Conservation (phyloP, 176 grass and related monocot genomes). For the Aegilops umbellulata region DNA sequence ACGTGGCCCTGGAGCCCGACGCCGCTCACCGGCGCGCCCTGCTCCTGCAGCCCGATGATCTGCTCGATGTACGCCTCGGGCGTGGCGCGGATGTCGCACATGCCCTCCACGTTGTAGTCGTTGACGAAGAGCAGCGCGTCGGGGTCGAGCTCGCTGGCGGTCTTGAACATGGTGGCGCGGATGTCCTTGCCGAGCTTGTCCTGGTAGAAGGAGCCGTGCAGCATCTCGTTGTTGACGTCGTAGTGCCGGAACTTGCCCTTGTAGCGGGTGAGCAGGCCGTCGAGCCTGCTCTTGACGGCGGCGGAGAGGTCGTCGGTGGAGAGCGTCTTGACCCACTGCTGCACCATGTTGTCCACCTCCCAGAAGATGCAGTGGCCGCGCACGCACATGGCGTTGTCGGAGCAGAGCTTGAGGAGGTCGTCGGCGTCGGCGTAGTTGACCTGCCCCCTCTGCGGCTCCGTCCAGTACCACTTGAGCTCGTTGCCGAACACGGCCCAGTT, state of each 20-base stretch:
- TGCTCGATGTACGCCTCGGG: slow-evolving; percentile 76
- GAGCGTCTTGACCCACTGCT: slow-evolving; percentile 65
- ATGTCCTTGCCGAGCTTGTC: slow-evolving; percentile 70
- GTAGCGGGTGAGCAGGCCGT: slow-evolving; percentile 65
- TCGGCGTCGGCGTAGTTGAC: slow-evolving; percentile 79
- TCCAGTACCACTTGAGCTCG: slow-evolving; percentile 99
- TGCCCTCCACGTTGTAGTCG: slow-evolving; percentile 85
- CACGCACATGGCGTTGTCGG: slow-evolving; percentile 57
- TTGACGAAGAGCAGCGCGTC: slow-evolving; percentile 87
- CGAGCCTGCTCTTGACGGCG: slow-evolving; percentile 51
- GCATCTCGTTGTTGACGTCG: slow-evolving; percentile 95
- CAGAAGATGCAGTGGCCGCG: slow-evolving; percentile 96
- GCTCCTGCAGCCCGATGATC: slow-evolving; percentile 66
- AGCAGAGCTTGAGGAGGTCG: slow-evolving; percentile 75
- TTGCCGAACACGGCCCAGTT: slow-evolving; percentile 94
- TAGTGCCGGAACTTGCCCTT: slow-evolving; percentile 84
- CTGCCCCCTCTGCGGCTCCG: slow-evolving; percentile 68
- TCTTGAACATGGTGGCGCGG: slow-evolving; percentile 65
- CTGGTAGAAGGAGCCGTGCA: slow-evolving; percentile 88
- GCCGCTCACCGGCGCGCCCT: slow-evolving; percentile 64
- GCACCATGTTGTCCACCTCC: slow-evolving; percentile 64
- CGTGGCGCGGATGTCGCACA: slow-evolving; percentile 42
- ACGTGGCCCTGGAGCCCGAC: slow-evolving; percentile 78
- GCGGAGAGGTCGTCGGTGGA: slow-evolving; percentile 49
- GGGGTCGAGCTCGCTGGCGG: slow-evolving; percentile 53